Base-by-base conservation (phyloP, 495 filamentous ascomycete species). In the Neurospora sp. region DNA sequence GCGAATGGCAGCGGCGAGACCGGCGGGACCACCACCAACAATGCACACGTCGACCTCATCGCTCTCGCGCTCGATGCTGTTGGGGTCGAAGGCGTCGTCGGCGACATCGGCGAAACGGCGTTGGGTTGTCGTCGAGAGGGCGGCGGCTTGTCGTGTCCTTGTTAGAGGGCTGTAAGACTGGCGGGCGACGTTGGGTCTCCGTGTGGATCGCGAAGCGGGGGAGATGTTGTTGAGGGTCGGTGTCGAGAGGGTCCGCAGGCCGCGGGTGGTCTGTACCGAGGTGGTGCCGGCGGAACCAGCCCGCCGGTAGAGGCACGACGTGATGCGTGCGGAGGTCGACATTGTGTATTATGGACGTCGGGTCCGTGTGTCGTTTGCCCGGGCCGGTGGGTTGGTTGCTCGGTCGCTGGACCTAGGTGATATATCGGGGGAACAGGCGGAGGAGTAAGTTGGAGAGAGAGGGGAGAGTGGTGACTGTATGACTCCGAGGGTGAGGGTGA, bases 1-100 rank as follows among this genome's bases (percentile, higher is more conserved):
- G 70, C 93, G 90, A 78, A 99, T 99, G 27, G 95, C 96, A 70
- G 96, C 94, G 71, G 91, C 89, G 73, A 99, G 88, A 73, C 96
- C 96, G 70, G 96, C 93, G 68, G 96, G 96, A 39, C 96, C 94
- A 77, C 95, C 96, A 77, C 96, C 96, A 44, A 99, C 89, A 80
- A 99, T 98, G 78, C 93, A 97, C 10, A 98, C 95, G 82, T 98
- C 96, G 27, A 98, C 96, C 80, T 97, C 83, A 76, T 98, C 96
- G 70, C 87, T 92, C 82, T 98, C 96, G 72, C 96, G 89, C 68
- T 97, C 93, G 70, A 92, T 82, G 73, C 87, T 85, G 41, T 85
- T 84, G 8, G 91, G 91, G 79, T 97, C 92, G 74, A 94, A 93
- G 65, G 85, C 77, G 10, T 91, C 90, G 72, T 92, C 85, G 53